phyloP scores from a whole-genome alignment of 164 flowering plant species.

The Berberis thunbergii region DNA sequence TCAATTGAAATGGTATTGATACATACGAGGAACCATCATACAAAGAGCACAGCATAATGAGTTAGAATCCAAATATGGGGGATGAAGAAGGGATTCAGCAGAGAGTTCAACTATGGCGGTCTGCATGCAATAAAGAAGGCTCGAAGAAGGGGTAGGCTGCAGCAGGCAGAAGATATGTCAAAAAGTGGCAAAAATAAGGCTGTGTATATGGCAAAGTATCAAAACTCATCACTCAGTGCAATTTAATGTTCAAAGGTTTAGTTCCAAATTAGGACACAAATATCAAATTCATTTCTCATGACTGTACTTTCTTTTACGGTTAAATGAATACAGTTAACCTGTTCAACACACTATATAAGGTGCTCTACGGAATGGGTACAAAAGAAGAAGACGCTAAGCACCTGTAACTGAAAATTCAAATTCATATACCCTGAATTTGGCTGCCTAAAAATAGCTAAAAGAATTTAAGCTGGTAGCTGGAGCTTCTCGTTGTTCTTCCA shows the following conservation, averaged over 20 bases:
- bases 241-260: not conserved
- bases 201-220: too few relatives aligned
- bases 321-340: not conserved
- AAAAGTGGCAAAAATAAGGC: too few relatives aligned
- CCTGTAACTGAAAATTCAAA: not conserved
- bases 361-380: not conserved
- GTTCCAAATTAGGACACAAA: not conserved
- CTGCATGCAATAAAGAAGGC: too few relatives aligned
- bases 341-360: not conserved
- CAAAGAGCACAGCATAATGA: too few relatives aligned
- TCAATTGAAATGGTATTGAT: too few relatives aligned
- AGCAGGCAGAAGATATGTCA: too few relatives aligned
- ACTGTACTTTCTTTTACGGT: not conserved
- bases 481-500: constrained; percentile 79
- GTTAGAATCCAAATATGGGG: too few relatives aligned
- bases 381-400: not conserved
- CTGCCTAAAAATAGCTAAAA: not conserved
- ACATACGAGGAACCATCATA: too few relatives aligned
- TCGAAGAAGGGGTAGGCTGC: too few relatives aligned
- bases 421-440: not conserved
- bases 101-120: too few relatives aligned
- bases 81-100: too few relatives aligned
- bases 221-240: too few relatives aligned
- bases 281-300: not conserved
- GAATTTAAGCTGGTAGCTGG: constrained; percentile 57